Evolutionary conservation across 345 rosid genomes (phyloP), one percentile per base, ranked within the genome.

Genomic region (Citropsis articulata): DNA sequence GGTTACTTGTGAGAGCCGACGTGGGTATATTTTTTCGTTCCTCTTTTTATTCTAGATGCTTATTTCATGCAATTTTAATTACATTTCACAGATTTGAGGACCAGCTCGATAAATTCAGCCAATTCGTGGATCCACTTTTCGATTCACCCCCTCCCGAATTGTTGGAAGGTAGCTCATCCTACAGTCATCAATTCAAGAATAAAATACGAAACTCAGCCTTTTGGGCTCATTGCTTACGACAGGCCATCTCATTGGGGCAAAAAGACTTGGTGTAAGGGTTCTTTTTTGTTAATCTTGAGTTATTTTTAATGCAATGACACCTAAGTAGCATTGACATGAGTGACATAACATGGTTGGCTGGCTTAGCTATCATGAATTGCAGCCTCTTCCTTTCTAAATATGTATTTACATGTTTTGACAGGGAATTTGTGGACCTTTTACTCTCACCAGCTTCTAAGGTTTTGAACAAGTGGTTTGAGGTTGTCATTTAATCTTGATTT

Each of bases 381-480:
- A 31, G 48, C 66, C 35, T 64, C 24, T 16, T n/a, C 24, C n/a
- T 33, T 45, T 75, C 33, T 42, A 28, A 27, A 38, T 67, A 21
- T 50, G 14, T 33, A 4, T 66, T 73, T 65, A 14, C 63, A 25
- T 73, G 13, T 71, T 83, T 77, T 80, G 76, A 62, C 89, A 95
- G 98, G 88, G 93, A 92, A 24, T 95, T 93, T 77, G 80, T 90
- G 95, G 95, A 91, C 75, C 93, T 95, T 76, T 80, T 95, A 45
- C 45, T 95, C 79, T 86, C 98, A 21, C 97, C 98, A 27, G 91
- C 97, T 84, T 90, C 95, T 16, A 92, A 93, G 82, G 88, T 93
- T 77, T 73, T 93, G 86, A 92, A 95, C 84, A 95, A 89, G 68
- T 95, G 98, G 98, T 93, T 93, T 90, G 92, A 95, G 97, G 98